phyloP scores from a whole-genome alignment of 148 eudicot genomes.

The Tetragonia tetragonoides region DNA sequence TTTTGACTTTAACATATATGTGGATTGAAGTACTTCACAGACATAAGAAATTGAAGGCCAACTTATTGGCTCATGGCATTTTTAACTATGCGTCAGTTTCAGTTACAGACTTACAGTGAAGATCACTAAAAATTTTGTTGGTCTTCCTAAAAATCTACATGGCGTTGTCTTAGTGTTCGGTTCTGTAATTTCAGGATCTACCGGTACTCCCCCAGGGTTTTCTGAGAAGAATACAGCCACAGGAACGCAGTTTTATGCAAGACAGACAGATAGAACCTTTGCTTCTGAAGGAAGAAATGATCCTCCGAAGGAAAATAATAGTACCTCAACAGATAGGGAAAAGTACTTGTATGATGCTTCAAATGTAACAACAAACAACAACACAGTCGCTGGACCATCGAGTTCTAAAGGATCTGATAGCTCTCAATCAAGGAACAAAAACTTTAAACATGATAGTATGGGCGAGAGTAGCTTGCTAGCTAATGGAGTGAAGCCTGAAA shows the following conservation, averaged over 20 bases:
- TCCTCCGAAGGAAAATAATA: conserved; percentile 13
- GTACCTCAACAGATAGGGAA: conserved; percentile 17
- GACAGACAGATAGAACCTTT: conserved; percentile 7
- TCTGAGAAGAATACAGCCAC: conserved; percentile 24
- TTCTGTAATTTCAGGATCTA: conserved; percentile 14
- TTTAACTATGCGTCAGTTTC: not conserved
- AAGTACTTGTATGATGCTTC: conserved; percentile 17
- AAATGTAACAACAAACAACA: conserved; percentile 26
- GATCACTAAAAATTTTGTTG: not conserved
- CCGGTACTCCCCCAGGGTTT: conserved; percentile 33
- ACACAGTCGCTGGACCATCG: conserved; percentile 32
- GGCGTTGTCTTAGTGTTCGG: not conserved
- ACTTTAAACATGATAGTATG: conserved; percentile 23
- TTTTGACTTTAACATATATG: not conserved
- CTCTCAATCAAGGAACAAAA: conserved; percentile 30
- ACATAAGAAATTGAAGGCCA: not conserved
- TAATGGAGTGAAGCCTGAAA: conserved; percentile 32
- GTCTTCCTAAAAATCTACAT: not conserved
- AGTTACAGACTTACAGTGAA: not conserved
- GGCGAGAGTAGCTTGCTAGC: conserved; percentile 31
- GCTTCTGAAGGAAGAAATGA: conserved; percentile 23
- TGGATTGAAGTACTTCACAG: not conserved
- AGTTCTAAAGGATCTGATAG: conserved; percentile 36
- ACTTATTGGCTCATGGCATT: conserved; percentile 6
- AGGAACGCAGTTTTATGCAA: conserved; percentile 19